Conservation (phyloP, 257 asterid species). For the Hygrophila difformis region DNA sequence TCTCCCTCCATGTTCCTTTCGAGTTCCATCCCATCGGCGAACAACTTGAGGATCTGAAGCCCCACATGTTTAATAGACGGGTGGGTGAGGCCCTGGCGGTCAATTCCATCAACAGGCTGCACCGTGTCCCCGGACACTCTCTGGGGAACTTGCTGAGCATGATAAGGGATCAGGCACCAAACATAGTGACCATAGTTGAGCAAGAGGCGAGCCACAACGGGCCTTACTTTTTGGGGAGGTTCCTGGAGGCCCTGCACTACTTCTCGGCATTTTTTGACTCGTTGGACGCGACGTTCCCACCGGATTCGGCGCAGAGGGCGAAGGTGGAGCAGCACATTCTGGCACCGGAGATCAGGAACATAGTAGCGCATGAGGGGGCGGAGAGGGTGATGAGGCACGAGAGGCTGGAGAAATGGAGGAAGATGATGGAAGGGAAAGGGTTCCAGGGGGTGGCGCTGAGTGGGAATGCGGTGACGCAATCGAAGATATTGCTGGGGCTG, state of each 20-base stretch:
- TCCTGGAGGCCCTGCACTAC: constrained; percentile 70
- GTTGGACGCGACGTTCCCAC: constrained; percentile 71
- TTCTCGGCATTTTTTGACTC: constrained; percentile 72
- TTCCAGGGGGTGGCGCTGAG: constrained; percentile 60
- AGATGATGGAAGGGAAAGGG: constrained; percentile 26
- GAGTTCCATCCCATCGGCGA: constrained; percentile 64
- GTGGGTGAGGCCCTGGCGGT: constrained; percentile 87
- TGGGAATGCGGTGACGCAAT: constrained; percentile 49
- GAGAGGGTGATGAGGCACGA: constrained; percentile 67
- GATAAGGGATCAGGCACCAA: constrained; percentile 78
- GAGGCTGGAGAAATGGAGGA: constrained; percentile 75
- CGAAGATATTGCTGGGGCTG: constrained; percentile 63
- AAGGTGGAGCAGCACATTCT: constrained; percentile 75
- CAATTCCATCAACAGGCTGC: constrained; percentile 67
- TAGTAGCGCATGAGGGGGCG: constrained; percentile 58
- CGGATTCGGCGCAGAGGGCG: constrained; percentile 69
- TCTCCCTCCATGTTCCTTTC: constrained; percentile 39
- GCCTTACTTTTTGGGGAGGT: constrained; percentile 72
- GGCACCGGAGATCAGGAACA: constrained; percentile 71
- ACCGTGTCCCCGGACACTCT: constrained; percentile 47
- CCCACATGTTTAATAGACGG: constrained; percentile 71
- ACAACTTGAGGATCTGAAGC: constrained; percentile 59
- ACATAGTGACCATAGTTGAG: constrained; percentile 80
- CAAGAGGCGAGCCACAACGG: constrained; percentile 94
- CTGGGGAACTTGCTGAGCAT: constrained; percentile 48